phyloP scores from a whole-genome alignment of 192 early-diverging fungal genomes.

The Backusella parvicylindrica region DNA sequence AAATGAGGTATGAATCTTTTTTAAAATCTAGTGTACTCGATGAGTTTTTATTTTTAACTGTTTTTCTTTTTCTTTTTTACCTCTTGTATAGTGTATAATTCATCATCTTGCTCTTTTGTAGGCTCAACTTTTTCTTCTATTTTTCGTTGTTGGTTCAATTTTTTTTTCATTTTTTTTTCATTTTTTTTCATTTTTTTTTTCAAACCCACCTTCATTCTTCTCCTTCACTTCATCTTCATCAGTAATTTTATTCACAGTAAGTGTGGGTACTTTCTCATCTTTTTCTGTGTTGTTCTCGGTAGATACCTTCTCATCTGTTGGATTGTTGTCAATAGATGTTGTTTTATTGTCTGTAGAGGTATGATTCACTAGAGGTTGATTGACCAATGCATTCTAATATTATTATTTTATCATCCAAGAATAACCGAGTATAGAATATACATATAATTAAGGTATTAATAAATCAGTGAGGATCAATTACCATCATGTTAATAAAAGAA shows the following conservation, averaged over 20 bases:
- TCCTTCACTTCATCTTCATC: background rate
- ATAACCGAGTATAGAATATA: background rate
- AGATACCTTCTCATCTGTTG: background rate
- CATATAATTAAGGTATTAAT: too few species aligned
- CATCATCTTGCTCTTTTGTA: slow-evolving; percentile 55
- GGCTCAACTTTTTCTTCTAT: background rate
- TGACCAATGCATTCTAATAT: background rate
- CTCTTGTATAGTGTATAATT: slow-evolving; percentile 46
- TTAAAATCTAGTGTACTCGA: slow-evolving; percentile 47
- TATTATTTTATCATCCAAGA: too few species aligned
- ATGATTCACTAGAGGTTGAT: background rate
- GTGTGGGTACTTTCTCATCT: background rate
- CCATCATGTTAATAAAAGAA: background rate
- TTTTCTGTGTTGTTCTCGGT: background rate
- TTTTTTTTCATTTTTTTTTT: background rate
- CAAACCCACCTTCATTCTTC: background rate
- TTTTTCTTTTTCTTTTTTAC: slow-evolving; percentile 12
- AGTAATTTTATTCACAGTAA: background rate
- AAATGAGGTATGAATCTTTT: slow-evolving; percentile 64
- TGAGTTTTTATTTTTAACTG: background rate
- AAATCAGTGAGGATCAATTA: too few species aligned
- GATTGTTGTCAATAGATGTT: background rate
- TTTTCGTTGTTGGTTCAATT: background rate
- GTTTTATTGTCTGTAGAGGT: background rate
- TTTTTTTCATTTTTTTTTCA: slow-evolving; percentile 35